Evolutionary conservation across 495 filamentous ascomycete species (phyloP), one percentile per base, ranked within the genome.

Genomic region (Penicillium psychrofluorescens): DNA sequence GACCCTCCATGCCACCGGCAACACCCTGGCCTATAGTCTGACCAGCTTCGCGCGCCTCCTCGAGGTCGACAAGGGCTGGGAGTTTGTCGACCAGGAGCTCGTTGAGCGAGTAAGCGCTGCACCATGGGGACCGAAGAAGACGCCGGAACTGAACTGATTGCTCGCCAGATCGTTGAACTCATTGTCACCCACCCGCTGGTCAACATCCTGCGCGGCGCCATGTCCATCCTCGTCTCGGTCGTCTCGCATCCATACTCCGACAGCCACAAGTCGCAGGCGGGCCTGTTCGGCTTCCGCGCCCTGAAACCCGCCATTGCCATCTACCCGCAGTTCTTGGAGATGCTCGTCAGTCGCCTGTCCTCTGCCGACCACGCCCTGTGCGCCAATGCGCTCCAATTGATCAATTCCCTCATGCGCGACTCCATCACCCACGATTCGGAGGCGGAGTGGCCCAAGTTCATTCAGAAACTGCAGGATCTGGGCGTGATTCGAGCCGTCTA

Each of bases 41-140:
- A 90, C 95, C 45, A 89, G 85, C 39, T 80, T 97, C 46, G 85
- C 80, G 33, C 74, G 88, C 38, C 65, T 97, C 31, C 74, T 99
- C 28, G 94, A 97, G 63, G 86, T 97, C 6, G 92, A 96, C 65
- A 95, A 94, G 74, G 94, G 92, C 36, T 99, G 92, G 92, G 92
- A 97, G 41, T 74, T 71, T 51, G 76, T 88, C 44, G 77, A 81
- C 55, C 68, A 74, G 50, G 80, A 84, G 45, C 58, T 88, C 45
- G 78, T 88, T 32, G 75, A 82, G 59, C 70, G 84, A 60, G 84
- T 87, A 71, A 58, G 71, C 13, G 11, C 13, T 35, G 33, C 33
- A 3, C 36, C 14, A 5, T 38, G 13, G 11, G 12, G 11, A 10
- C 36, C 14, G 12, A 22, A 15, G 7, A 13, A 11, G 7, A 27